Evolutionary conservation across 2,329 filamentous ascomycete genomes (phyloP), one percentile per base, ranked within the genome.

Genomic region (Verticillium dahliae): DNA sequence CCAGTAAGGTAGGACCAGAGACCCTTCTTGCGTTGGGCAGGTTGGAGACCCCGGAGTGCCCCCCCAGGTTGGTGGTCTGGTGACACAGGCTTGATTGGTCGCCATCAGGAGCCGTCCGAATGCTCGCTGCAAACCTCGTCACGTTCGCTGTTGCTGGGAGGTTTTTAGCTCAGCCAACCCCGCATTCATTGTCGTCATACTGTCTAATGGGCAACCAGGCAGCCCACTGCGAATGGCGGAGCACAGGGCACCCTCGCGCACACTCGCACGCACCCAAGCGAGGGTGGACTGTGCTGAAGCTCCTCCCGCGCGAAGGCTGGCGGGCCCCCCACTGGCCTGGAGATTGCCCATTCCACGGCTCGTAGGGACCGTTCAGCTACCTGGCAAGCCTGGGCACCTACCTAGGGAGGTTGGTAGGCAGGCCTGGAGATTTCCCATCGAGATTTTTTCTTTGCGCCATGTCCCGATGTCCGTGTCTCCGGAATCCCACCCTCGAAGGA

Each of bases 121-220:
- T 52, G 45, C 45, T 52, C 45, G 45, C 45, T 52, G 45, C 45
- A 52, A 22, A 52, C 22, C 13, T 52, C 45, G 45, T 52, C 45
- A 52, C 45, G 45, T 52, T 52, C 45, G 45, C 45, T 22, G 18
- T 27, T 10, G 41, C n/a, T n/a, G 45, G 13, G 45, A 22, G 27
- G 6, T 58, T 4, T 38, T 39, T 33, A 27, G 56, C 38, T 27
- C 22, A 22, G n/a, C 18, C 14, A 58, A 58, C 56, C 56, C 56
- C 56, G 56, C 56, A 58, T 58, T 58, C 56, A 31, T 22, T 58
- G 56, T 22, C 56, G 56, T 58, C 56, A 58, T 58, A 27, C 27
- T 58, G 55, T 38, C 33, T 57, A 34, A 57, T 31, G 27, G 55
- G 33, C 22, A 14, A 18, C 9, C 9, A 15, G 45, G 18, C 18